Conservation (phyloP, 2,329 filamentous ascomycete species). For the Calonectria crousiana region DNA sequence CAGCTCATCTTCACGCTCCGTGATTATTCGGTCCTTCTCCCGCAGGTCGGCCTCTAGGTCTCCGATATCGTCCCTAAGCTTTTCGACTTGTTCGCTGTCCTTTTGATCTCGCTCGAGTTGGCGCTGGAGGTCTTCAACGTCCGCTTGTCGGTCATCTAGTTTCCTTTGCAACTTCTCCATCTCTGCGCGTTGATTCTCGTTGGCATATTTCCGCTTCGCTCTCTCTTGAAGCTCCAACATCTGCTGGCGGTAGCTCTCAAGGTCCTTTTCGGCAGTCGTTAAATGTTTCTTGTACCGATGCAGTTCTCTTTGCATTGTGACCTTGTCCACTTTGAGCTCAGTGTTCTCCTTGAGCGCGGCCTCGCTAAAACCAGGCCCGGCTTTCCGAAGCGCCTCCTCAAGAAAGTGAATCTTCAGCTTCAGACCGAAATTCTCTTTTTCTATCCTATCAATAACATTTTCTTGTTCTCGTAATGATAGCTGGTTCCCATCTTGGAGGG, state of each 20-base stretch:
- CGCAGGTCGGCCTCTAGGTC: constrained; percentile 82
- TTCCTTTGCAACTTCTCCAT: constrained; percentile 68
- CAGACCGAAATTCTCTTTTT: constrained; percentile 97
- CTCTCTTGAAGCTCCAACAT: constrained; percentile 86
- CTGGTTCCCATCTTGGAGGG: constrained; percentile 88
- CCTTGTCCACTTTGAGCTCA: constrained; percentile 91
- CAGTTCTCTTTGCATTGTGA: constrained; percentile 90
- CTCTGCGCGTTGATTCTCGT: constrained; percentile 75
- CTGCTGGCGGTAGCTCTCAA: constrained; percentile 86
- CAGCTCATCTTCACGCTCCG: constrained; percentile 81
- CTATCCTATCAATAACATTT: constrained; percentile 93
- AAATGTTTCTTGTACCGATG: constrained; percentile 88
- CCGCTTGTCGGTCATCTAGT: constrained; percentile 69
- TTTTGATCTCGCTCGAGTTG: constrained; percentile 69
- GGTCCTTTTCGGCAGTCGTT: constrained; percentile 83
- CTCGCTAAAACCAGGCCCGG: constrained; percentile 90
- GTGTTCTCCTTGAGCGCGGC: constrained; percentile 94
- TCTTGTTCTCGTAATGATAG: constrained; percentile 95
- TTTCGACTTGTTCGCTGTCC: constrained; percentile 70
- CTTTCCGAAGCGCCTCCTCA: constrained; percentile 88
- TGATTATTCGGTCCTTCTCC: constrained; percentile 79
- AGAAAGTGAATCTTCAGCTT: constrained; percentile 98
- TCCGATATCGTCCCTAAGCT: constrained; percentile 78
- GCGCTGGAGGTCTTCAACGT: constrained; percentile 71
- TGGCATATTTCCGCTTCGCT: constrained; percentile 79